These are phyloP conservation scores for Ceratocystis colombiana DNA, from an alignment of 2,329 filamentous ascomycete genomes.

Conservation along the genomic window DNA sequence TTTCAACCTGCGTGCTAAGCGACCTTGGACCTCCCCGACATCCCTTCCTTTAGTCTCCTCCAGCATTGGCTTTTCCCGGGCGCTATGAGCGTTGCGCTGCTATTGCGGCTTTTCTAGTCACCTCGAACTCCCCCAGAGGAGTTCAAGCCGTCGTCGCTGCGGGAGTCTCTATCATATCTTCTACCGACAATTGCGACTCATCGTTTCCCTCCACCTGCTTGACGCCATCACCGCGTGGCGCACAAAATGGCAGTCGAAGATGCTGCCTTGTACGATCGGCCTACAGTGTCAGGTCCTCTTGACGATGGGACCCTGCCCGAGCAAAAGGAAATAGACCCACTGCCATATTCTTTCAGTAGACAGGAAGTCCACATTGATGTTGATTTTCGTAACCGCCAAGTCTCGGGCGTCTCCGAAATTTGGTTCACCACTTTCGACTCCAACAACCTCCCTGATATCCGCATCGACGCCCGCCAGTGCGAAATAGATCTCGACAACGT, in stretches of 20 bases:
- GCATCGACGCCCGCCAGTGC: slow-evolving; percentile 53
- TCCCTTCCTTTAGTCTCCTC: not conserved
- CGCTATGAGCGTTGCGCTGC: slow-evolving; percentile 24
- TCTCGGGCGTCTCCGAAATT: slow-evolving; percentile 73
- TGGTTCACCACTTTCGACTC: slow-evolving; percentile 56
- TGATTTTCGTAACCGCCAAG: slow-evolving; percentile 64
- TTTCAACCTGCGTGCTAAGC: not conserved
- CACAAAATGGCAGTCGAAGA: slow-evolving; percentile 15
- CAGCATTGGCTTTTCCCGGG: slow-evolving; percentile 7
- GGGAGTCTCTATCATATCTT: not conserved
- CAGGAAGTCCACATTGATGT: slow-evolving; percentile 86
- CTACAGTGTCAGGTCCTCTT: slow-evolving; percentile 19
- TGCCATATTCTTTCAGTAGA: slow-evolving; percentile 53
- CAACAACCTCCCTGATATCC: slow-evolving; percentile 48
- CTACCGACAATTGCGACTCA: not conserved
- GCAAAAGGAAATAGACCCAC: slow-evolving; percentile 33
- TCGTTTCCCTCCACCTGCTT: not conserved
- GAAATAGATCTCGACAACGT: slow-evolving; percentile 46
- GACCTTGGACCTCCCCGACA: not conserved
- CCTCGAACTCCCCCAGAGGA: slow-evolving; percentile 11
- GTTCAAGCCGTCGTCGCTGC: slow-evolving; percentile 11
- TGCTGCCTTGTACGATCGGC: slow-evolving; percentile 6
- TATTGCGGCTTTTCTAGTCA: slow-evolving; percentile 20
- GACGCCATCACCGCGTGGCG: not conserved
- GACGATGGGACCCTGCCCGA: slow-evolving; percentile 32